Base-by-base conservation (phyloP, 352 stramenopile species). In the Thraustotheca clavata region DNA sequence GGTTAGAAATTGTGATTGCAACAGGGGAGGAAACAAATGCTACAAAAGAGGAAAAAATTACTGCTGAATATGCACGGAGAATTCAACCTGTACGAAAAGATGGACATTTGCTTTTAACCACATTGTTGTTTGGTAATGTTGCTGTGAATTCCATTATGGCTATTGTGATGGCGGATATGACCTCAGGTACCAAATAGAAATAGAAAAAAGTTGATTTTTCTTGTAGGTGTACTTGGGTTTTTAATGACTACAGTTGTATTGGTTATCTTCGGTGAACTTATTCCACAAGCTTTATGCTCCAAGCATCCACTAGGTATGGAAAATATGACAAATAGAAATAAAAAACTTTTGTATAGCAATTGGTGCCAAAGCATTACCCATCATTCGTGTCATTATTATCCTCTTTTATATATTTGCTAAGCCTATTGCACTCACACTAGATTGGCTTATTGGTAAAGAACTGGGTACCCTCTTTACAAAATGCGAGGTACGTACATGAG, bases 51-150 rank as follows among this genome's bases (percentile, higher is more conserved):
- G 81, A 91, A 55, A 35, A 63, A n/a, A 47, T 33, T 38, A 91
- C 88, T 31, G 79, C 75, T 14, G 60, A 61, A 14, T 77, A 72
- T 8, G 86, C 88, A 0, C 72, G 47, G 40, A 85, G 80, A 39
- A 96, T 98, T 38, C 55, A 85, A 24, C 88, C 93, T 1, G 69
- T 99, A 29, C 87, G 96, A 11, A 68, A 86, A 36, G 84, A 97
- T 71, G 96, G 96, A 33, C 99, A 99, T 72, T 75, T 98, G 20
- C 77, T 99, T 38, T 84, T 99, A 29, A 98, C 95, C 70, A 99
- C 96, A n/a, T 77, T 99, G 35, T 79, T 99, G 18, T 71, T 99
- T 9, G 96, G 96, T 48, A 99, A 99, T 67, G 94, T 99, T 2
- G 86, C 86, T 1, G 96, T 99, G 8, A 99, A 99, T 72, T 94